Evolutionary conservation across 768 basidiomycete genomes (phyloP), one percentile per base, ranked within the genome.

Genomic region (Boletus tomentosulus): DNA sequence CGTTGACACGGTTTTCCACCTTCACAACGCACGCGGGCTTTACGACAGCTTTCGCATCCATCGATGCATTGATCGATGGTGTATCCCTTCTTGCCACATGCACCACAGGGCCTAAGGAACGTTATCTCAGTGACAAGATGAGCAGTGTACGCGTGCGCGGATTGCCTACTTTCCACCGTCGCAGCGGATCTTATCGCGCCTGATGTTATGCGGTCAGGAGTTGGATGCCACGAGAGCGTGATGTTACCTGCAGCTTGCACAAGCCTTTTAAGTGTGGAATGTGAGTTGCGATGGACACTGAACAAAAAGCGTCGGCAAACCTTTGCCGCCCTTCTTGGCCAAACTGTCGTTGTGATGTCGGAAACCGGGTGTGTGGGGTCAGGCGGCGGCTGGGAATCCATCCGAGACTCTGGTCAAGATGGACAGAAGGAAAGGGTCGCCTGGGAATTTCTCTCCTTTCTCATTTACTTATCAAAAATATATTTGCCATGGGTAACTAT

Each of bases 181-280:
- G 66, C 83, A 85, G 54, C 81, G 78, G 54, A 81, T 77, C 67
- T 85, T 84, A 63, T 84, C 83, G 56, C 78, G 80, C 61, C 83
- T 84, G 62, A 54, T 39, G 47, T 28, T 12, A 33, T 28, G 24
- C 13, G 27, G 47, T 65, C 8, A 60, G 35, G 15, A 43, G 24
- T 12, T n/a, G 11, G 28, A 4, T 15, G 42, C 13, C 27, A 27
- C 1, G 45, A 11, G 48, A 50, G 10, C 35, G 45, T 15, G 46
- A 54, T 33, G 47, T 45, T 55, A 70, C 82, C 82, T 81, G 76
- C 82, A 84, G 48, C 74, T 79, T 12, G 81, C 79, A 67, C 82
- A 84, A 41, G 82, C 82, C 82, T 83, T 45, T 24, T 6, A 42
- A 41, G 48, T 9, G 13, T 24, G 34, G 49, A 4, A 42, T 22